A percentile compares a stretch with the other conserved stretches of the same genome.
Evolutionary conservation across 768 basidiomycete genomes (phyloP).

Genomic region (Auriscalpium vulgare): DNA sequence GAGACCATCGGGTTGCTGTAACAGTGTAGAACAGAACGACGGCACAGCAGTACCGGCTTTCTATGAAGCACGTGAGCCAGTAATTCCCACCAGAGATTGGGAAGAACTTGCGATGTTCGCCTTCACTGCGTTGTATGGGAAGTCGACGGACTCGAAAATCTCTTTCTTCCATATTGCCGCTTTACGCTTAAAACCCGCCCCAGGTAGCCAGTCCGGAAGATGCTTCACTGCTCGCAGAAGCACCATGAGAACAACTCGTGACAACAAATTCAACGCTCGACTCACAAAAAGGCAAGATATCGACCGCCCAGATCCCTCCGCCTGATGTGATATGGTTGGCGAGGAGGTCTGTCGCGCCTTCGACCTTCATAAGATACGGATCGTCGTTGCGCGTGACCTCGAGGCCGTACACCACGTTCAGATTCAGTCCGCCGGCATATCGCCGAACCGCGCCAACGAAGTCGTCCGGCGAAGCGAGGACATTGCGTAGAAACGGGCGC

Average conservation of each 20-base stretch:
- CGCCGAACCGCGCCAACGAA: slow-evolving; percentile 11
- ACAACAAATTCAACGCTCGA: background rate
- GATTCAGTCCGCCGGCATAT: slow-evolving; percentile 13
- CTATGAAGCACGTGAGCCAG: slow-evolving; percentile 14
- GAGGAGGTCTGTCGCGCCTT: slow-evolving; percentile 33
- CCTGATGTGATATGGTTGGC: slow-evolving; percentile 37
- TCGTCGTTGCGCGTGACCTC: slow-evolving; percentile 33
- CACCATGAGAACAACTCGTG: background rate
- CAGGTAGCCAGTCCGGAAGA: slow-evolving; percentile 61
- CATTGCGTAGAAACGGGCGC: slow-evolving; percentile 9
- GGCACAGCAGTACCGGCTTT: slow-evolving; percentile 28
- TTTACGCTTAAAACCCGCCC: slow-evolving; percentile 56
- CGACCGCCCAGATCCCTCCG: slow-evolving; percentile 36
- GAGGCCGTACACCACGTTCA: slow-evolving; percentile 56
- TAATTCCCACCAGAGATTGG: slow-evolving; percentile 36
- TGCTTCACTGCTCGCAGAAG: slow-evolving; percentile 32
- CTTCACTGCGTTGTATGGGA: slow-evolving; percentile 53
- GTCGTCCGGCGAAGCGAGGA: slow-evolving; percentile 9
- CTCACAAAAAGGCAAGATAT: slow-evolving; percentile 29
- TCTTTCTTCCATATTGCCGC: slow-evolving; percentile 54
- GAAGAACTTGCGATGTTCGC: slow-evolving; percentile 42
- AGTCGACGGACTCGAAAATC: slow-evolving; percentile 60
- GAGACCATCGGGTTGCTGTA: slow-evolving; percentile 27
- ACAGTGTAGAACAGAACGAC: slow-evolving; percentile 41
- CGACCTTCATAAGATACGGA: slow-evolving; percentile 31